phyloP scores from a whole-genome alignment of 768 basidiomycete genomes.

The Daedalea quercina region DNA sequence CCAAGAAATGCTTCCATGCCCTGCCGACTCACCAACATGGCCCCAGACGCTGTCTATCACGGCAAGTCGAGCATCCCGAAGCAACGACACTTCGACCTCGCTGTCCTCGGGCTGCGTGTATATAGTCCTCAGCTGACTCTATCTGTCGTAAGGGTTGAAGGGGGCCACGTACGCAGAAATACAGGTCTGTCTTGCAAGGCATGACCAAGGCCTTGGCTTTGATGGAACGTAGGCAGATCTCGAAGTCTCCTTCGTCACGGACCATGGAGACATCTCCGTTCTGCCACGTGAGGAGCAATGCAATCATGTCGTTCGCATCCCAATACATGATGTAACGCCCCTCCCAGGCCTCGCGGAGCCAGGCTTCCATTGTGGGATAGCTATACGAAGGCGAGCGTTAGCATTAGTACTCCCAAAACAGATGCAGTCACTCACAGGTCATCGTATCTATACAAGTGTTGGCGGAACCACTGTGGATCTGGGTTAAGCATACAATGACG shows the following conservation, averaged over 20 bases:
- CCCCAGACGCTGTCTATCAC: slow-evolving; percentile 50
- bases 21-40: slow-evolving; percentile 35
- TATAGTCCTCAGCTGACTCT: background rate
- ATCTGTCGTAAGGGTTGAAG: background rate
- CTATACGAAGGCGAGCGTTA: slow-evolving; percentile 16
- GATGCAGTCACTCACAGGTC: slow-evolving; percentile 28
- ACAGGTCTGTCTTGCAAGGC: slow-evolving; percentile 52
- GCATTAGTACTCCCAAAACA: background rate
- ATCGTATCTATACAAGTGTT: slow-evolving; percentile 34
- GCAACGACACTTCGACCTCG: slow-evolving; percentile 35
- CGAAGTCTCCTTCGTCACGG: slow-evolving; percentile 36
- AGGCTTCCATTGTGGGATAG: slow-evolving; percentile 39
- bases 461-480: slow-evolving; percentile 41
- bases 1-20: background rate
- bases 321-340: slow-evolving; percentile 31
- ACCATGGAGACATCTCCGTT: slow-evolving; percentile 41
- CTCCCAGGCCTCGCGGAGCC: slow-evolving; percentile 48
- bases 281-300: slow-evolving; percentile 45
- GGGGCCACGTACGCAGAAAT: slow-evolving; percentile 36
- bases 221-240: slow-evolving; percentile 33
- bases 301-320: slow-evolving; percentile 52
- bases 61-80: slow-evolving; percentile 33
- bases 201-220: slow-evolving; percentile 46
- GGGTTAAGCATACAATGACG: background rate
- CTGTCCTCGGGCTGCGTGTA: slow-evolving; percentile 42